Conservation (phyloP, 1,284 basidiomycete genomes). For the Microbotryum violaceum region DNA sequence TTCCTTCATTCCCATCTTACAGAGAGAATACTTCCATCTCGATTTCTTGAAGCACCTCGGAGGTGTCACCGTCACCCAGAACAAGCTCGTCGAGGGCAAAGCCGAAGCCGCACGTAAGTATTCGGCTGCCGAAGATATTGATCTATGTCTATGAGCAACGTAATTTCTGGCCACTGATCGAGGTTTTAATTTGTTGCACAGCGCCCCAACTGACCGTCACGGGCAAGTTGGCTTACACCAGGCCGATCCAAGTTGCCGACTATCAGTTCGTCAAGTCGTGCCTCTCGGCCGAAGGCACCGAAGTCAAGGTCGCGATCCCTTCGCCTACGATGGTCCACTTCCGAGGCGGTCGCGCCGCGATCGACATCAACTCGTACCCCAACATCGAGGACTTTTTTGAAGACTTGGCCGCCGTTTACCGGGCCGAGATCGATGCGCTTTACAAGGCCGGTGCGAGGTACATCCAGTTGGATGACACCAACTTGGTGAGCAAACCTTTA, state of each 20-base stretch:
- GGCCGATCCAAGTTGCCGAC: conserved; percentile 36
- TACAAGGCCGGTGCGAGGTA: conserved; percentile 57
- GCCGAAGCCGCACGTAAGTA: conserved; percentile 16
- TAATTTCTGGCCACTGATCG: not conserved
- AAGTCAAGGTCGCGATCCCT: conserved; percentile 37
- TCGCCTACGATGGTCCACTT: conserved; percentile 35
- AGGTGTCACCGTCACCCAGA: conserved; percentile 34
- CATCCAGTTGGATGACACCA: conserved; percentile 40
- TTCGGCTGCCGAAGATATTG: too few species aligned
- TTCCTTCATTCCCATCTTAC: not conserved
- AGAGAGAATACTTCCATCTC: conserved; percentile 31
- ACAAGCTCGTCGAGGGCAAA: conserved; percentile 33
- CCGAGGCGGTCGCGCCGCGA: conserved; percentile 32
- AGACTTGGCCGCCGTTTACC: conserved; percentile 52
- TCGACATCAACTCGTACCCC: conserved; percentile 29
- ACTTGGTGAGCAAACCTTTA: conserved; percentile 22
- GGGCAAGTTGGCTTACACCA: conserved; percentile 30
- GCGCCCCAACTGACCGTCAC: conserved; percentile 32
- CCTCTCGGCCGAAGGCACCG: conserved; percentile 24
- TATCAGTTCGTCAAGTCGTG: conserved; percentile 34
- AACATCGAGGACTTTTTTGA: conserved; percentile 37
- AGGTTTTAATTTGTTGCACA: conserved; percentile 3
- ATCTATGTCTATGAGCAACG: not conserved
- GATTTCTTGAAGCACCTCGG: conserved; percentile 34
- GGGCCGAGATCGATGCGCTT: conserved; percentile 60